Evolutionary conservation across 2,329 filamentous ascomycete genomes (phyloP), one percentile per base, ranked within the genome.

Genomic region (Calycina herbarum): DNA sequence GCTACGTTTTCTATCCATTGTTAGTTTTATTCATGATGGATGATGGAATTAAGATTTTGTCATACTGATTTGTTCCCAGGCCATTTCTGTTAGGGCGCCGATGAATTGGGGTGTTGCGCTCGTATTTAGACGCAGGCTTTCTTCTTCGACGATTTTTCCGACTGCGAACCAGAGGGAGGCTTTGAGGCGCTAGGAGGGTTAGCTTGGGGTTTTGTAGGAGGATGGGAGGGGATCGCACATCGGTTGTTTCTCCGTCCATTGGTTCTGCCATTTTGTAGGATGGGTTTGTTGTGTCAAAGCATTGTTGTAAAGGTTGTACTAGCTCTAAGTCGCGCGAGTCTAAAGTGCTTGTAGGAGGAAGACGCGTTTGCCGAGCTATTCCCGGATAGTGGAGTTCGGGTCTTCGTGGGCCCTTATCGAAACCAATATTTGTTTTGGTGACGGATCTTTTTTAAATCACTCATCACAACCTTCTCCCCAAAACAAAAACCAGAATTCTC

Each of bases 91-190:
- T 74, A 96, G 78, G 0, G 90, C 86, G 8, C 90, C 93, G 71
- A 96, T 96, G 77, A 96, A 97, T 74, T 96, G 93, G 1, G 92
- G 92, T 31, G 94, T 97, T 6, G 94, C 92, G 77, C 96, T 97
- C 69, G 92, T 85, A 75, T 91, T 87, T 33, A 89, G 82, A 64
- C 85, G 82, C 35, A 93, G 80, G 20, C 88, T 89, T 76, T 96
- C 90, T 70, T 94, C 89, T 76, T 98, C 94, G 69, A 97, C 91
- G 67, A 96, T 94, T 76, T 93, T 91, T 70, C 92, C 92, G 66
- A 96, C 86, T 29, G 89, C 86, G 74, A 90, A 90, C 93, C 93
- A 96, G 29, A 96, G 85, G 15, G 91, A 90, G 42, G 91, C 88
- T 82, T 96, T 96, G 73, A 95, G 85, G 69, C 89, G 88, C 89